Base-by-base conservation (phyloP, 1,139 yeast species). In the Nakaseomyces sp. region DNA sequence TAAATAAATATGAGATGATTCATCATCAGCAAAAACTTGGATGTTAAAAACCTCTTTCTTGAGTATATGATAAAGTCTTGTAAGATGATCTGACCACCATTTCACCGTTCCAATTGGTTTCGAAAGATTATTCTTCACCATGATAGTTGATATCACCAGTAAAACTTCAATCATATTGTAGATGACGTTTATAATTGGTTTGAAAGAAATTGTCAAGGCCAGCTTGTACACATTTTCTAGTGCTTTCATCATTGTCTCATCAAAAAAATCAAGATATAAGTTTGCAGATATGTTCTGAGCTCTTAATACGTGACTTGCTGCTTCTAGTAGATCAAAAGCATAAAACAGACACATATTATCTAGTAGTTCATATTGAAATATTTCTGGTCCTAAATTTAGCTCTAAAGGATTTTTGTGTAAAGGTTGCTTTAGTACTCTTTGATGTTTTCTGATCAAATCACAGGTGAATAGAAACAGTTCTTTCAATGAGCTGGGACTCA, bases 301-400 rank as follows among this genome's bases (percentile, higher is more conserved):
- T 10, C 28, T 20, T 24, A 54, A 49, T 15, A 56, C 54, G 45
- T 50, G 61, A 51, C 47, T 58, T 42, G 47, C 65, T 29, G 64
- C 54, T 50, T 81, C 86, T 22, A 81, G 53, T 2, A 76, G 65
- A 56, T 81, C 88, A 59, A 77, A 67, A 6, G 76, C 67, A 53
- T 72, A 73, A 1, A 74, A 55, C 3, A 78, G 61, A 2, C 70
- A 65, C 46, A 77, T 68, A 35, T 72, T 72, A 50, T 78, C 79
- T 8, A 80, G 56, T 1, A 77, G 44, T 41, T 63, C 65, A 41
- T 55, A 58, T 43, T 64, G 67, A 39, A 58, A 58, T 19, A 58
- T 52, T 33, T 58, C 55, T 5, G 64, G 64, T 8, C 51, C 51
- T 10, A 47, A 22, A 10, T 42, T 13, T 32, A 37, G 9, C n/a